phyloP scores from a whole-genome alignment of 306 rosid species.

The Citrullus amarus region DNA sequence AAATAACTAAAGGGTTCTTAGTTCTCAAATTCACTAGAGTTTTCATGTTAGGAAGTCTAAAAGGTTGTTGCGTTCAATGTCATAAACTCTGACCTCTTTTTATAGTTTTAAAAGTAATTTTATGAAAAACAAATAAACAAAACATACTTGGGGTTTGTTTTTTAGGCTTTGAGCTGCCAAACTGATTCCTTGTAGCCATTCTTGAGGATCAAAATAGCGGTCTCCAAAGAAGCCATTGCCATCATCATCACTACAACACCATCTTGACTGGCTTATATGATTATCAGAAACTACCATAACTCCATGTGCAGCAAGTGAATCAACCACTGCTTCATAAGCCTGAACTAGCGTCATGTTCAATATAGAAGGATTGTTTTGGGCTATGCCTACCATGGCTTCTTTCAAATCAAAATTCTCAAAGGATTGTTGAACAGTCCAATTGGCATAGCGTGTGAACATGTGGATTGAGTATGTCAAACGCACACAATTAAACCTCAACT shows the following conservation, averaged over 20 bases:
- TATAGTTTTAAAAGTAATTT: no score
- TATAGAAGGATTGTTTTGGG: neutral
- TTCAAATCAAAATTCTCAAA: neutral
- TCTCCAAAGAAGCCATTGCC: neutral
- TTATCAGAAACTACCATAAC: neutral
- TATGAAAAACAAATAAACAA: neutral
- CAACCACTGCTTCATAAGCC: neutral
- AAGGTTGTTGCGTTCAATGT: no score
- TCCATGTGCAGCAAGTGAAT: neutral
- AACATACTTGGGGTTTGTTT: constrained; percentile 15
- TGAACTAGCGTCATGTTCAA: neutral
- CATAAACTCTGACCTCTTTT: no score
- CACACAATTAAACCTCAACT: constrained; percentile 17
- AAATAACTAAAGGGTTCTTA: no score
- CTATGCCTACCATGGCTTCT: neutral
- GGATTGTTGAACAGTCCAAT: neutral
- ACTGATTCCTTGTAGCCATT: constrained; percentile 27
- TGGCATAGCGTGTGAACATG: neutral
- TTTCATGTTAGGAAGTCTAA: no score
- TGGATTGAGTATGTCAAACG: neutral
- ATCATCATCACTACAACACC: neutral
- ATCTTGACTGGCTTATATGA: neutral
- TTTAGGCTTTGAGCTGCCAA: constrained; percentile 19
- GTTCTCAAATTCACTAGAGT: no score
- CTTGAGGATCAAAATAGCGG: neutral